phyloP scores from a whole-genome alignment of 2,329 filamentous ascomycete genomes.

The Xylaria digitata region DNA sequence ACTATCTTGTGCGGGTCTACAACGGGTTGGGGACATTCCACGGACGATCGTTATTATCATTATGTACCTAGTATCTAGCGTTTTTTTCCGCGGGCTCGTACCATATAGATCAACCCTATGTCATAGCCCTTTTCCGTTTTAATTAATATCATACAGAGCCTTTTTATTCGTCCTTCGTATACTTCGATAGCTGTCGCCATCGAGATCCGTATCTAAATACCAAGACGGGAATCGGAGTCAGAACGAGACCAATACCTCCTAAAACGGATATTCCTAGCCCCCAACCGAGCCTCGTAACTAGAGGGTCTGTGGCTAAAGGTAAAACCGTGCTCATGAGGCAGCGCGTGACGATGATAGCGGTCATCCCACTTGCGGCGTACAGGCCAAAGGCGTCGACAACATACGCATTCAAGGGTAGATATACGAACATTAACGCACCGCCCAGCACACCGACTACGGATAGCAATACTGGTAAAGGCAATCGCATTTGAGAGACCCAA shows the following conservation, averaged over 20 bases:
- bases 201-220: constrained; percentile 62
- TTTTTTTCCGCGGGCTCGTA: background rate
- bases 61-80: background rate
- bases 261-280: constrained; percentile 63
- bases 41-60: too few relatives aligned
- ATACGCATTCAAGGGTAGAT: constrained; percentile 65
- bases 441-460: constrained; percentile 59
- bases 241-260: constrained; percentile 53
- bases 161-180: constrained; percentile 55
- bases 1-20: too few relatives aligned
- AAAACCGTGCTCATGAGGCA: constrained; percentile 68
- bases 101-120: background rate
- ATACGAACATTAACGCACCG: constrained; percentile 57
- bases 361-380: constrained; percentile 68
- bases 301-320: constrained; percentile 61
- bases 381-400: constrained; percentile 67
- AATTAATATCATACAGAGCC: background rate
- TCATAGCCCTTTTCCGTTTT: background rate
- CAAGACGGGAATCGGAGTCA: constrained; percentile 63
- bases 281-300: constrained; percentile 62
- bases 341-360: constrained; percentile 65
- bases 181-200: constrained; percentile 64
- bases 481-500: constrained; percentile 59
- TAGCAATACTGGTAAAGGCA: constrained; percentile 59
- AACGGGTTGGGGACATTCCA: too few relatives aligned